Evolutionary conservation across 345 rosid species (phyloP).

Genomic region (Hevea brasiliensis): DNA sequence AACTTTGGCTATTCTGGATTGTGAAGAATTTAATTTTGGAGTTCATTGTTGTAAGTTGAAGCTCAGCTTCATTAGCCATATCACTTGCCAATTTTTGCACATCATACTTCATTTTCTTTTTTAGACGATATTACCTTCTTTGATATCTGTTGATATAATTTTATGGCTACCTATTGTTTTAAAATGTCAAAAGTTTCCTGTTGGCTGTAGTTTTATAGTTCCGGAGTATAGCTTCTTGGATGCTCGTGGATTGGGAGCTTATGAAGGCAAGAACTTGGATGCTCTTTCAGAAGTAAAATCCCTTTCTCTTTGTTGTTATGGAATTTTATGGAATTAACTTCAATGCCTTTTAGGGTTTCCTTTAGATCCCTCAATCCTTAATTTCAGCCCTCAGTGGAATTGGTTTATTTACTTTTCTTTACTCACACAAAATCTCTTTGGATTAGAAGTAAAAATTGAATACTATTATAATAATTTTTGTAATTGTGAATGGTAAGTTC

Average conservation of each 20-base stretch:
- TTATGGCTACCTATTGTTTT: slow-evolving; percentile 3
- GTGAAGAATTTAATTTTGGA: neutral
- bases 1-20: neutral
- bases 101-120: too few species aligned
- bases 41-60: neutral
- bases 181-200: neutral
- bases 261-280: slow-evolving; percentile 79
- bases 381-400: neutral
- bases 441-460: neutral
- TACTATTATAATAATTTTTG: too few species aligned
- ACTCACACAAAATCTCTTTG: neutral
- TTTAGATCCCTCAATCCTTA: neutral
- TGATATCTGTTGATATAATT: neutral
- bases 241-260: slow-evolving; percentile 96
- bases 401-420: neutral
- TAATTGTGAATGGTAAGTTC: too few species aligned
- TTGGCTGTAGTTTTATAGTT: slow-evolving; percentile 66
- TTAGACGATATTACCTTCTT: neutral
- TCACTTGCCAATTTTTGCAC: neutral
- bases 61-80: neutral
- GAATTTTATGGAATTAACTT: neutral
- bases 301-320: neutral
- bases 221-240: slow-evolving; percentile 93
- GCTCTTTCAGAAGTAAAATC: slow-evolving; percentile 66
- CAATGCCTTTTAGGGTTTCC: neutral